These are phyloP conservation scores for Venturia oleaginea DNA, from an alignment of 2,329 filamentous ascomycete species.

Conservation along the genomic window DNA sequence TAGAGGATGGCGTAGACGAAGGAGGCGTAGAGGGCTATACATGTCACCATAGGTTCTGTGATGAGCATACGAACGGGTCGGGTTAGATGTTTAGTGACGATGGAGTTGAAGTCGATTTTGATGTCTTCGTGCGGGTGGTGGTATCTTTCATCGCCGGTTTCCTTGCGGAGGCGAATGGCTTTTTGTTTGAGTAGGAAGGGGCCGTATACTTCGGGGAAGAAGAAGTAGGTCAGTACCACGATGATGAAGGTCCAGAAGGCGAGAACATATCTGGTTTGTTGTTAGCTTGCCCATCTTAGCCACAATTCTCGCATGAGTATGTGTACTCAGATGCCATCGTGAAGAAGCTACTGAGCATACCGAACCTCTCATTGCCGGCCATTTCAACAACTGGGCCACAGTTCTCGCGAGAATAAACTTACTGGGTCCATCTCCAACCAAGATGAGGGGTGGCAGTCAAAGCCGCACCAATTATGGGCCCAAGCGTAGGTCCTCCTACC, in stretches of 20 bases:
- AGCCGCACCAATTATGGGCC: slow-evolving; percentile 47
- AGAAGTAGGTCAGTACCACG: slow-evolving; percentile 26
- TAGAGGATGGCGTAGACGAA: slow-evolving; percentile 58
- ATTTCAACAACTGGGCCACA: no score
- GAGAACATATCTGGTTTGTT: slow-evolving; percentile 27
- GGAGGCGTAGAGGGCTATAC: slow-evolving; percentile 36
- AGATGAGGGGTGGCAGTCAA: slow-evolving; percentile 29
- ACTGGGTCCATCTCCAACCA: slow-evolving; percentile 38
- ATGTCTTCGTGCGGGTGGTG: slow-evolving; percentile 39
- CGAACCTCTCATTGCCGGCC: no score
- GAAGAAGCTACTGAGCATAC: neutral
- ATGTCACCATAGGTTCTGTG: slow-evolving; percentile 40
- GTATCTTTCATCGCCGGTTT: slow-evolving; percentile 30
- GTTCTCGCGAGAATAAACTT: neutral
- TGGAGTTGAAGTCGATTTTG: slow-evolving; percentile 31
- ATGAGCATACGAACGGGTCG: slow-evolving; percentile 37
- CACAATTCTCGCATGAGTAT: neutral
- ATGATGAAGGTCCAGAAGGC: slow-evolving; percentile 24
- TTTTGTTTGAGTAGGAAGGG: slow-evolving; percentile 32
- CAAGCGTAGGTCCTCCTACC: slow-evolving; percentile 40
- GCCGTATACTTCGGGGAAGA: slow-evolving; percentile 32
- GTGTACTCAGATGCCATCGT: neutral
- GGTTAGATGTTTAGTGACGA: slow-evolving; percentile 35
- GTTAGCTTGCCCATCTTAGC: neutral
- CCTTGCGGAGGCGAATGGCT: slow-evolving; percentile 28